phyloP scores from a whole-genome alignment of 2,329 filamentous ascomycete species.

The Phoma herbarum region DNA sequence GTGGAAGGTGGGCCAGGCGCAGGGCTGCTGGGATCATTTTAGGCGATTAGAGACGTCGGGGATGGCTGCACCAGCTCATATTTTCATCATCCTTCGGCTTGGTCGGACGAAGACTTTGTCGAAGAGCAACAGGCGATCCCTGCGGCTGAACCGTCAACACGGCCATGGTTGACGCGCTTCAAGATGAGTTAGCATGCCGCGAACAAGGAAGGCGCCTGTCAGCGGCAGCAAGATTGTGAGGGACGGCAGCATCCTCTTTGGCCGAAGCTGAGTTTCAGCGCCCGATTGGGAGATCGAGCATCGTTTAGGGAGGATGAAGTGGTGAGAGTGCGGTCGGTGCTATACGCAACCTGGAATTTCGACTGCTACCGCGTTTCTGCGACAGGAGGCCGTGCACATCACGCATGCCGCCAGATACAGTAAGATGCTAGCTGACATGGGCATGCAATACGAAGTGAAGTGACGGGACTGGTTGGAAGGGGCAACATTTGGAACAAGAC shows the following conservation, averaged over 20 bases:
- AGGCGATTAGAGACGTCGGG: conserved; percentile 41
- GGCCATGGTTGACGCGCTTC: conserved; percentile 30
- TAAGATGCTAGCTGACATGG: conserved; percentile 10
- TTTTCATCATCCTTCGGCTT: conserved; percentile 30
- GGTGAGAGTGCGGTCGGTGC: conserved; percentile 24
- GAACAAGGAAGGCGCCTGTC: conserved; percentile 36
- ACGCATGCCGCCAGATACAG: neutral
- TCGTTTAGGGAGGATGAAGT: conserved; percentile 31
- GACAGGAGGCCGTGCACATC: neutral
- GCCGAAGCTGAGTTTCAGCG: conserved; percentile 39
- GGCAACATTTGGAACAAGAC: neutral
- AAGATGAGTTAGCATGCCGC: conserved; percentile 21
- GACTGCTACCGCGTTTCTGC: conserved; percentile 22
- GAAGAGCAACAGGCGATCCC: conserved; percentile 42
- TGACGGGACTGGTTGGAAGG: conserved; percentile 7
- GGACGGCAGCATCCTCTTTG: conserved; percentile 32
- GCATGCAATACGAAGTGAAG: neutral
- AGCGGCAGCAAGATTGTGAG: conserved; percentile 21
- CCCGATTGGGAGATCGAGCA: conserved; percentile 35
- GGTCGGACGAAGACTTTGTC: conserved; percentile 31
- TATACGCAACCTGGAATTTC: conserved; percentile 26
- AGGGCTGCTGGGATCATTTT: conserved; percentile 45
- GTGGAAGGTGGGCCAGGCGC: conserved; percentile 45
- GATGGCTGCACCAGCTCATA: conserved; percentile 34
- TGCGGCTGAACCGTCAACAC: conserved; percentile 42